phyloP scores from a whole-genome alignment of 441 rosid species.

The Pelargonium australe region DNA sequence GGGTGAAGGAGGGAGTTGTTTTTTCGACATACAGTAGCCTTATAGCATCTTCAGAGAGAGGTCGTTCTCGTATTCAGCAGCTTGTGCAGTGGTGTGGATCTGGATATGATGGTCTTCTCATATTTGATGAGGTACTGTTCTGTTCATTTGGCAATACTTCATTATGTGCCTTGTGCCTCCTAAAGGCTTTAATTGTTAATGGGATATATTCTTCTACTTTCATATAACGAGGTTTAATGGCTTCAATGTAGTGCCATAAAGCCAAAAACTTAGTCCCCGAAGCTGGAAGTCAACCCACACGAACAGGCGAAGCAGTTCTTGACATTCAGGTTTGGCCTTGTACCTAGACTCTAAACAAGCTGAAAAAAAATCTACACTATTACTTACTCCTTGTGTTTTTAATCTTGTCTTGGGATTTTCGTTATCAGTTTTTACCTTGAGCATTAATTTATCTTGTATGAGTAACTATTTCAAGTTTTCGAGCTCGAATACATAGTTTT shows the following conservation, averaged over 20 bases:
- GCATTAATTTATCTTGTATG: neutral
- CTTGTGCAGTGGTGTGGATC: conserved; percentile 98
- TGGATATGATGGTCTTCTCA: conserved; percentile 78
- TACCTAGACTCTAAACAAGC: conserved; percentile 5
- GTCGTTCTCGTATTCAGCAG: conserved; percentile 94
- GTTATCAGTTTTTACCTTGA: neutral
- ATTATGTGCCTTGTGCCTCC: conserved; percentile 17
- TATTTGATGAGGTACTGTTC: conserved; percentile 78
- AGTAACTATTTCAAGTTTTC: too few species aligned
- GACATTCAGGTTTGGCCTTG: conserved; percentile 74
- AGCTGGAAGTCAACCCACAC: conserved; percentile 98
- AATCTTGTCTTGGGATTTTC: neutral
- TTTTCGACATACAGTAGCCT: conserved; percentile 96
- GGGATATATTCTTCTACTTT: conserved; percentile 22
- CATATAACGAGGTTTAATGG: conserved; percentile 31
- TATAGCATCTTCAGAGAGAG: conserved; percentile 98
- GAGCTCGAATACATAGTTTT: neutral
- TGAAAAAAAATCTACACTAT: neutral
- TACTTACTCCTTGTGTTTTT: neutral
- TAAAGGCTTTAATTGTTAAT: conserved; percentile 9
- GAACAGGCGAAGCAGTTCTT: conserved; percentile 96
- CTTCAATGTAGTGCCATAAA: conserved; percentile 79
- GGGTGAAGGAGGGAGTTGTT: conserved; percentile 83
- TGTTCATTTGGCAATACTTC: conserved; percentile 19
- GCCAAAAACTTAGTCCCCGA: conserved; percentile 98